Base-by-base conservation (phyloP, 305 asterid species). In the Fraxinus latifolia region DNA sequence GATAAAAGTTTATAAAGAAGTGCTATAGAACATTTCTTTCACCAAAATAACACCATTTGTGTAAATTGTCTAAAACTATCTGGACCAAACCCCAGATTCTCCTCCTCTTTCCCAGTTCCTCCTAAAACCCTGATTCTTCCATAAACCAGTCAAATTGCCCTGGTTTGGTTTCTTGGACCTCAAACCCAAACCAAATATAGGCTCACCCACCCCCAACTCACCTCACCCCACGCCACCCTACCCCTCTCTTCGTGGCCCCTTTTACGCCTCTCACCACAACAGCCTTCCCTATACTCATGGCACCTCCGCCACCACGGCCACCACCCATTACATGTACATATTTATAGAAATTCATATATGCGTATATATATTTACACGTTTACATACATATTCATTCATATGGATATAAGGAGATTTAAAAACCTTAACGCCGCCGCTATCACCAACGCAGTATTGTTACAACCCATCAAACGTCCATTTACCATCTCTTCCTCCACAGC, bases 331-430 rank as follows among this genome's bases (percentile, higher is more conserved):
- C 68, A 58, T 58, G 68, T 58, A 53, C 68, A 58, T 19, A 58
- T 19, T 58, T 58, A 19, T 58, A 58, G 68, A 58, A 19, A 19
- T 58, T 58, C 29, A 55, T 55, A 55, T 17, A 55, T 55, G 27
- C 67, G 11, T 55, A 55, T 55, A 17, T 55, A 17, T 58, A 58
- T 17, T 4, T 19, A 58, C 29, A 19, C 68, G 8, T 58, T 60
- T 60, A 33, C 32, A 65, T 75, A 31, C 76, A 62, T 44, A 42
- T 29, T 53, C 68, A 50, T 53, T 17, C 80, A 47, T 65, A 90
- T 90, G 93, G 93, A 87, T 60, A 85, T 88, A 90, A 88, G 90
- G 86, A 87, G 90, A 85, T 81, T 87, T 79, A 70, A 84, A 8
- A 83, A 44, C 33, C 81, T 67, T 76, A 83, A 72, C 74, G 11